Percentiles rank a stretch among this genome's conserved stretches.
Conservation (phyloP, 306 rosid genomes). For the Quillaja saponaria region DNA sequence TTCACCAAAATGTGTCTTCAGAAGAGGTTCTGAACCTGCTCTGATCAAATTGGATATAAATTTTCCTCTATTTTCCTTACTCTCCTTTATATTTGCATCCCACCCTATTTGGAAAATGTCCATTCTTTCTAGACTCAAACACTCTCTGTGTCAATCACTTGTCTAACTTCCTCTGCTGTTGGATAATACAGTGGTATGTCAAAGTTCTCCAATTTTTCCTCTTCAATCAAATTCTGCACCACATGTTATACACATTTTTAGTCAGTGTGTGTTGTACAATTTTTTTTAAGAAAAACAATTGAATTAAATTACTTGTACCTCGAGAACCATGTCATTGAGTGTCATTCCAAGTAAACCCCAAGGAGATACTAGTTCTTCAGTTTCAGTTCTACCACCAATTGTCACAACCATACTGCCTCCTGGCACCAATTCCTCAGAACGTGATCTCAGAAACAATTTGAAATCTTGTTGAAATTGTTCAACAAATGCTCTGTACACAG, state of each 20-base stretch:
- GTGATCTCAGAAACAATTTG: conserved; percentile 35
- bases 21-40: conserved; percentile 17
- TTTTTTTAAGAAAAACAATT: no score
- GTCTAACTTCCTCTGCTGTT: neutral
- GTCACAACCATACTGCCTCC: conserved; percentile 52
- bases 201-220: conserved; percentile 23
- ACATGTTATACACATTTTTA: neutral
- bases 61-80: neutral
- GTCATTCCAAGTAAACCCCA: conserved; percentile 32
- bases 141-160: conserved; percentile 15
- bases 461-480: conserved; percentile 46
- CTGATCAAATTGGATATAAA: neutral
- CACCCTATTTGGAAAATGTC: conserved; percentile 10
- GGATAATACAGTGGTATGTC: neutral
- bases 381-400: conserved; percentile 23
- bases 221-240: conserved; percentile 24
- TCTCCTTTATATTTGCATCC: conserved; percentile 18
- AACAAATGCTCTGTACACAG: conserved; percentile 24
- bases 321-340: conserved; percentile 45
- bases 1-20: conserved; percentile 17
- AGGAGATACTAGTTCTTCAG: conserved; percentile 1
- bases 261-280: no score
- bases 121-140: conserved; percentile 1
- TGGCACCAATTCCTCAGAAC: conserved; percentile 36
- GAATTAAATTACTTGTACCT: conserved; percentile 49